Conservation (phyloP, 2,329 filamentous ascomycete genomes). For the Colletotrichum shisoi region DNA sequence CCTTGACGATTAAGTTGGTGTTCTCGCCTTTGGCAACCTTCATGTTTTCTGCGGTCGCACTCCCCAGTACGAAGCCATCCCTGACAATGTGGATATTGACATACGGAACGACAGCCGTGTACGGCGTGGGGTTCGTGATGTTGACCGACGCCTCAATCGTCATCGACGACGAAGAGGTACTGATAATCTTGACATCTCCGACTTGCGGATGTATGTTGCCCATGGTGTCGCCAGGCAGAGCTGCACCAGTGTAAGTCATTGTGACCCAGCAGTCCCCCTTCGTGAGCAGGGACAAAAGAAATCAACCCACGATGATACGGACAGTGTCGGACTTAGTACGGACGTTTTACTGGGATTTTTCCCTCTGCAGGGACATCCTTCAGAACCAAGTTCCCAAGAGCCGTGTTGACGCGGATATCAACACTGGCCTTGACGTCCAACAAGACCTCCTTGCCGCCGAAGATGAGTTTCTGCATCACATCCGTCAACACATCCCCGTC, state of each 20-base stretch:
- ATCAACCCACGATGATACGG: conserved; percentile 47
- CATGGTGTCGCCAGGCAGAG: conserved; percentile 64
- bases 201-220: conserved; percentile 67
- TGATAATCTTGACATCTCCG: conserved; percentile 73
- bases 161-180: conserved; percentile 75
- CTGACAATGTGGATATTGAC: conserved; percentile 77
- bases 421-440: conserved; percentile 81
- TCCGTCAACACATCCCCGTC: conserved; percentile 80
- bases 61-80: conserved; percentile 77
- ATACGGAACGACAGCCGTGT: conserved; percentile 82
- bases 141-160: conserved; percentile 77
- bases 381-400: conserved; percentile 80
- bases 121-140: conserved; percentile 88
- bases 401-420: conserved; percentile 82
- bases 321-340: conserved; percentile 67
- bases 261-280: conserved; percentile 5
- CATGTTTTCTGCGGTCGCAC: conserved; percentile 72
- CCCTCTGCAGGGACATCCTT: conserved; percentile 87
- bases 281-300: conserved; percentile 32
- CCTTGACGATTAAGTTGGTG: conserved; percentile 70
- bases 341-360: conserved; percentile 90
- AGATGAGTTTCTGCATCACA: conserved; percentile 81
- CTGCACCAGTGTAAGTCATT: conserved; percentile 56
- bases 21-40: conserved; percentile 75
- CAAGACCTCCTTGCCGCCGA: conserved; percentile 73